These are phyloP conservation scores for Sarocladium oryzae DNA, from an alignment of 2,329 filamentous ascomycete genomes.

Conservation along the genomic window DNA sequence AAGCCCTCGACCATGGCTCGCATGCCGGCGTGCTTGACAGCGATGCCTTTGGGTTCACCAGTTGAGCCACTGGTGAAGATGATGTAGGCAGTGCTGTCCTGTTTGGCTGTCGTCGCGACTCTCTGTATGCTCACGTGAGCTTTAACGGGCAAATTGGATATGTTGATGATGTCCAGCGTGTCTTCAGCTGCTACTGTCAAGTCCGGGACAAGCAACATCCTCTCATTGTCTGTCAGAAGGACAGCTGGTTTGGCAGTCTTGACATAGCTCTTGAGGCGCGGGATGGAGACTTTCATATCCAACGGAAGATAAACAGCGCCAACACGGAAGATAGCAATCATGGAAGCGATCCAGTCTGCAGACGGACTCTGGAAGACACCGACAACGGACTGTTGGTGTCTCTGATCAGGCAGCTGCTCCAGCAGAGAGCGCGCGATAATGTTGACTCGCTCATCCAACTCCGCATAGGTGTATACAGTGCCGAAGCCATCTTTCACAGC, in stretches of 20 bases:
- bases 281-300: slow-evolving; percentile 24
- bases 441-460: slow-evolving; percentile 25
- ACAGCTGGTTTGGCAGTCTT: neutral
- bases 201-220: neutral
- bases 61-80: slow-evolving; percentile 26
- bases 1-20: slow-evolving; percentile 19
- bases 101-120: neutral
- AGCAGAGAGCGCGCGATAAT: slow-evolving; percentile 21
- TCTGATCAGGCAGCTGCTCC: neutral
- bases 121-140: slow-evolving; percentile 5
- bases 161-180: slow-evolving; percentile 7
- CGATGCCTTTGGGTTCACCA: slow-evolving; percentile 33
- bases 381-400: slow-evolving; percentile 19
- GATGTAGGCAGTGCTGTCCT: slow-evolving; percentile 16
- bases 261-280: slow-evolving; percentile 20
- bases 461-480: slow-evolving; percentile 25
- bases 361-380: slow-evolving; percentile 33
- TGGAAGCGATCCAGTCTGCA: slow-evolving; percentile 26
- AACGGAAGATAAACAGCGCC: slow-evolving; percentile 33
- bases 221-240: slow-evolving; percentile 19
- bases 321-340: slow-evolving; percentile 33
- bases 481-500: slow-evolving; percentile 17
- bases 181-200: neutral
- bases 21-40: slow-evolving; percentile 22
- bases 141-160: slow-evolving; percentile 9